Base-by-base conservation (phyloP, 139 green algal species). In the Chlorella vulgaris region DNA sequence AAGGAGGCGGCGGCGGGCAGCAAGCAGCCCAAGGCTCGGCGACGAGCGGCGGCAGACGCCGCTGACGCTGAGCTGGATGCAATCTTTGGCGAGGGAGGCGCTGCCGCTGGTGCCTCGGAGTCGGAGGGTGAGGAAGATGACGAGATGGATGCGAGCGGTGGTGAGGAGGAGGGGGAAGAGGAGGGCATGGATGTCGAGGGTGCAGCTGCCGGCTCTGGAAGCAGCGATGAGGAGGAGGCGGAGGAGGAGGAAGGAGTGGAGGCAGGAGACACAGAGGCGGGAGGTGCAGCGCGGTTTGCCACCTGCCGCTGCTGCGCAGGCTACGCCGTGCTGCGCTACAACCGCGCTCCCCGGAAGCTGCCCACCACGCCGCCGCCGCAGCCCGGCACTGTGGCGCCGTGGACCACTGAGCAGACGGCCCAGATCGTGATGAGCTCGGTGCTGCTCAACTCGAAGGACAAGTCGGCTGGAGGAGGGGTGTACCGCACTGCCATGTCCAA, bases 31-130 rank as follows among this genome's bases (percentile, higher is more conserved):
- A 8, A 69, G 51, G 51, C 8, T n/a, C 33, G 39, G 31, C 71
- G 28, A n/a, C 71, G 21, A 51, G 28, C 29, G 4, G 74, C 31
- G 42, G 47, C 50, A 29, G 60, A 74, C n/a, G 61, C 19, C 2
- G 69, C 24, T 35, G 76, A 84, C 15, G 65, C 81, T 4, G 82
- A 80, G 18, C 76, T 79, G 61, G 77, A 83, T 29, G 47, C 69
- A n/a, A 76, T 76, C 24, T 76, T 76, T 63, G 69, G 42, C 24
- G 21, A 7, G 62, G 62, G 18, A 21, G 62, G 7, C 7, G n/a
- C n/a, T 4, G 33, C 8, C 35, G 67, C 68, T 31, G 60, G 13
- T 10, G n/a, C n/a, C n/a, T n/a, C n/a, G n/a, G n/a, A n/a, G n/a
- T n/a, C n/a, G n/a, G n/a, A n/a, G n/a, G n/a, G n/a, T n/a, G n/a